These are phyloP conservation scores for Pseudocercospora vitis DNA, from an alignment of 2,329 filamentous ascomycete species.

Conservation along the genomic window DNA sequence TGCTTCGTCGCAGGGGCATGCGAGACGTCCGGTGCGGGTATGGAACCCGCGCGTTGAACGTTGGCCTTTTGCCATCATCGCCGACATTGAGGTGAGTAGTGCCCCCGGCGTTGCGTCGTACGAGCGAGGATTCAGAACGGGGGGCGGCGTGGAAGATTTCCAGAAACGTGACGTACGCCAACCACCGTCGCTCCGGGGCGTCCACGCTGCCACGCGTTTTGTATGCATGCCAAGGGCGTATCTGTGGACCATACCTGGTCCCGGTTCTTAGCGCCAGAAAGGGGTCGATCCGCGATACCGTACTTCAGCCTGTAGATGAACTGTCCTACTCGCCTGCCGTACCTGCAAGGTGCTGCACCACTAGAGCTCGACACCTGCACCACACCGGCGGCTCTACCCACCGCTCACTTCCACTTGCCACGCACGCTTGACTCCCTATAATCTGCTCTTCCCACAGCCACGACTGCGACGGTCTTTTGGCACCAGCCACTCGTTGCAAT, in stretches of 20 bases:
- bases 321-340: too few species aligned
- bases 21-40: too few species aligned
- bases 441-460: neutral
- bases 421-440: neutral
- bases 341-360: neutral
- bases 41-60: too few species aligned
- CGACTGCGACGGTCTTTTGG: neutral
- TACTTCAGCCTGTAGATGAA: neutral
- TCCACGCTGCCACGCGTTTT: neutral
- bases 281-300: slow-evolving; percentile 1
- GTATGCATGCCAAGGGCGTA: neutral
- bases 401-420: neutral
- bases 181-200: too few species aligned
- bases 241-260: neutral
- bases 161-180: too few species aligned
- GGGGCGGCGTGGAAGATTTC: too few species aligned
- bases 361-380: neutral
- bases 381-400: neutral
- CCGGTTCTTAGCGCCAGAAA: neutral
- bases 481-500: slow-evolving; percentile 3
- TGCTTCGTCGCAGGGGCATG: too few species aligned
- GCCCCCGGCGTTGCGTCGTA: too few species aligned
- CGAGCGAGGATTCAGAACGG: neutral
- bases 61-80: too few species aligned
- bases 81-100: too few species aligned